Base-by-base conservation (phyloP, 345 rosid species). In the Gynandropsis gynandra region DNA sequence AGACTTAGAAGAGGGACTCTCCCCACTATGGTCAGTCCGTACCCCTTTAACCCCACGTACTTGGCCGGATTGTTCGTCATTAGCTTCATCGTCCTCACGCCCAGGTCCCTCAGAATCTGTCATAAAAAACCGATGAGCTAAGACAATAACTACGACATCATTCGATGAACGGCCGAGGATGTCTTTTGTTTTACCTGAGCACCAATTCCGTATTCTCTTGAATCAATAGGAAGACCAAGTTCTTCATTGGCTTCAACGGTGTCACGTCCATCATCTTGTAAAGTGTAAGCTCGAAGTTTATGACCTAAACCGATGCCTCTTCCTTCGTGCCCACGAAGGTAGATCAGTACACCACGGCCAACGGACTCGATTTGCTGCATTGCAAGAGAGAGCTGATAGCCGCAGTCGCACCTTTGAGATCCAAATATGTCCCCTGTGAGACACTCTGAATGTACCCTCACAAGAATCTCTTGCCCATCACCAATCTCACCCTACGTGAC, bases 221-320 rank as follows among this genome's bases (percentile, higher is more conserved):
- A 75, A 67, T 89, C 97, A 39, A 85, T 69, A 15, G 84, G 76
- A 56, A 89, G 56, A 27, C 97, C 97, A 14, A 89, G 95, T 64
- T 89, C 83, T 45, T 83, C 58, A 44, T 85, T 89, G 4, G 95
- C 93, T 53, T 89, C 80, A 49, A 89, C 97, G 0, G 93, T 89
- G 56, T 89, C 95, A 31, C 80, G 93, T n/a, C 97, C 95, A 59
- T 77, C 71, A 59, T 82, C 95, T 58, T 89, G 97, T 67, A 89
- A 65, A 63, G 82, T 89, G 64, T 89, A 85, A 44, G 95, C 93
- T 37, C 67, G 68, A 10, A 85, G 87, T 51, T 89, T 89, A 70
- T 85, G 97, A 24, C 93, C 93, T 14, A 83, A 82, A 29, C 95
- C 95, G 2, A 89, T 89, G 36, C 95, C 97, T 73, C 95, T 76